These are phyloP conservation scores for Arthrobotrys sphaeroides DNA, from an alignment of 2,329 filamentous ascomycete genomes.

Conservation along the genomic window DNA sequence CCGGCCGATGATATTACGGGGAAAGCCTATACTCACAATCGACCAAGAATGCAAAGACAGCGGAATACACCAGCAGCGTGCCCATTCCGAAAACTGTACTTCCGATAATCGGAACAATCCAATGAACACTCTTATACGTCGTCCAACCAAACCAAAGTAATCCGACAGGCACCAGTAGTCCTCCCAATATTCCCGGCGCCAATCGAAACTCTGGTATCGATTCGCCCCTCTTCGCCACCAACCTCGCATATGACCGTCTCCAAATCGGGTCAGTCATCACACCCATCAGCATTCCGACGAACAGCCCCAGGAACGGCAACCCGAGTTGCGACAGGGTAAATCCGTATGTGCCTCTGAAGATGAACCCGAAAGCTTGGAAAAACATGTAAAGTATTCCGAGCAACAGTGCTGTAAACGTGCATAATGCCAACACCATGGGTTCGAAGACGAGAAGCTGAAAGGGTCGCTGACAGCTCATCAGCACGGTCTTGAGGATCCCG, in stretches of 20 bases:
- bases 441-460: constrained; percentile 77
- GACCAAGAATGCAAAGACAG: constrained; percentile 88
- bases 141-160: constrained; percentile 93
- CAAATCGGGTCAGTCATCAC: constrained; percentile 73
- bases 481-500: constrained; percentile 72
- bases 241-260: constrained; percentile 68
- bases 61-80: constrained; percentile 79
- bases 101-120: constrained; percentile 79
- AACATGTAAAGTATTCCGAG: constrained; percentile 89
- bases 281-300: constrained; percentile 74
- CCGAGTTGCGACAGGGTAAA: constrained; percentile 83
- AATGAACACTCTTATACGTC: constrained; percentile 77
- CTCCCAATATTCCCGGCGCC: constrained; percentile 78
- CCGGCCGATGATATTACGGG: constrained; percentile 58
- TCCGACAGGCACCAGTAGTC: constrained; percentile 78
- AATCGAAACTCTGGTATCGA: constrained; percentile 89
- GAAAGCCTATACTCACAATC: constrained; percentile 61
- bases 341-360: constrained; percentile 77
- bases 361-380: constrained; percentile 84
- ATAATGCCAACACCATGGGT: constrained; percentile 85
- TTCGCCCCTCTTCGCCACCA: constrained; percentile 68
- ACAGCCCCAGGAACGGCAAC: constrained; percentile 77
- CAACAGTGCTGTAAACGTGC: constrained; percentile 83
- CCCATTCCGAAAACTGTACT: constrained; percentile 75
- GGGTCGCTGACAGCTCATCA: constrained; percentile 69